Percentiles rank a stretch among this genome's conserved stretches.
phyloP scores from a whole-genome alignment of 345 rosid species.

The Ceriops tagal region DNA sequence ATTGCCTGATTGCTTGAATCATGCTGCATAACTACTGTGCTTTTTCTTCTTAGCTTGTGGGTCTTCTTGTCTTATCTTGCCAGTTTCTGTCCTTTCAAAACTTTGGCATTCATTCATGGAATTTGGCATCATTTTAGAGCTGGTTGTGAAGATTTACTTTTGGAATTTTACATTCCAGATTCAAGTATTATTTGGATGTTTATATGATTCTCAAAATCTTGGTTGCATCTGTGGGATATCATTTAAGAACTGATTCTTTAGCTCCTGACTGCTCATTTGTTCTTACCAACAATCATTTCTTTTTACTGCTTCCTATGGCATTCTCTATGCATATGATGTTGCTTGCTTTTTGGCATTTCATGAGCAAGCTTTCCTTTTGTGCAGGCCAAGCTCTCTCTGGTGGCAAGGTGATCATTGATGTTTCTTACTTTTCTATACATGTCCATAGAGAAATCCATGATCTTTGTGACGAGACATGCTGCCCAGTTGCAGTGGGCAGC shows the following conservation, averaged over 20 bases:
- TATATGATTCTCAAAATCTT: too few relatives aligned
- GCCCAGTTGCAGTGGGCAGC: constrained; percentile 49
- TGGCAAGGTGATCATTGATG: constrained; percentile 50
- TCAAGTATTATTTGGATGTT: too few relatives aligned
- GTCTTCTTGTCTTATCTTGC: too few relatives aligned
- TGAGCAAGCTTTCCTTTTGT: neutral
- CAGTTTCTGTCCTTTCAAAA: too few relatives aligned
- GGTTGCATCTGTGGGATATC: neutral
- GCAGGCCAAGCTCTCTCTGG: constrained; percentile 46
- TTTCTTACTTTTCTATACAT: constrained; percentile 41
- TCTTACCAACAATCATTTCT: neutral
- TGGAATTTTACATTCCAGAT: too few relatives aligned
- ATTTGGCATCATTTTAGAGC: too few relatives aligned
- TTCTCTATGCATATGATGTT: neutral
- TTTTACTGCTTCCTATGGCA: neutral
- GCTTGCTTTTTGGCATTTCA: constrained; percentile 1
- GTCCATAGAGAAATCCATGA: constrained; percentile 54
- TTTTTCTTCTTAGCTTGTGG: too few relatives aligned
- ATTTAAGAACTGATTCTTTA: neutral
- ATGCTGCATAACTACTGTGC: too few relatives aligned
- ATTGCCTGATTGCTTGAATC: too few relatives aligned
- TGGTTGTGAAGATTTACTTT: too few relatives aligned
- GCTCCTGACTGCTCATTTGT: neutral
- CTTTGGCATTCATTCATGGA: too few relatives aligned
- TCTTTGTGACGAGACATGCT: constrained; percentile 52